These are phyloP conservation scores for Globisporangium camurandrum DNA, from an alignment of 352 stramenopile genomes.

Conservation along the genomic window DNA sequence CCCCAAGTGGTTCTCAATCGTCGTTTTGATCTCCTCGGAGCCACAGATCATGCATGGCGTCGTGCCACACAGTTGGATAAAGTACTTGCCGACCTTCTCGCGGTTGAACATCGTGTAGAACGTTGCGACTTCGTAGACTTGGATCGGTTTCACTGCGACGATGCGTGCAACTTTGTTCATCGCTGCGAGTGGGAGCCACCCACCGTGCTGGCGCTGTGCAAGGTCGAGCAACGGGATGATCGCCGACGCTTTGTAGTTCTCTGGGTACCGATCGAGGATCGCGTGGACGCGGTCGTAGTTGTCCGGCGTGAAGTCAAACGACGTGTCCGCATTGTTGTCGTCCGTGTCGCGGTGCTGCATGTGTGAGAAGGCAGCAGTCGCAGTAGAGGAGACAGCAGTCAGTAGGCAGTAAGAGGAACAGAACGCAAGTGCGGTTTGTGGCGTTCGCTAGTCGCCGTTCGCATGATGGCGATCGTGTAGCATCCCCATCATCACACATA, in stretches of 20 bases:
- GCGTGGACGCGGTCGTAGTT: slow-evolving; percentile 95
- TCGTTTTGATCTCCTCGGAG: slow-evolving; percentile 98
- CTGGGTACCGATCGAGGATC: slow-evolving; percentile 96
- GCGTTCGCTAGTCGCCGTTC: no score
- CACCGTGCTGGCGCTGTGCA: slow-evolving; percentile 93
- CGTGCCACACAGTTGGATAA: slow-evolving; percentile 97
- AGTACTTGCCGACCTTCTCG: slow-evolving; percentile 94
- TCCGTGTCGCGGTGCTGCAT: slow-evolving; percentile 93
- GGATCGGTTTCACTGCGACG: slow-evolving; percentile 92
- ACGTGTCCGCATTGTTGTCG: slow-evolving; percentile 94
- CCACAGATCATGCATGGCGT: slow-evolving; percentile 99
- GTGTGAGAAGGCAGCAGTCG: no score
- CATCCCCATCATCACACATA: background rate
- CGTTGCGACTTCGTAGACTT: slow-evolving; percentile 98
- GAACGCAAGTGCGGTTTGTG: no score
- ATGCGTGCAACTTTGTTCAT: slow-evolving; percentile 99
- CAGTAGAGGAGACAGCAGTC: no score
- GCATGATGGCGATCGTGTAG: background rate
- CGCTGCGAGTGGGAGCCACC: slow-evolving; percentile 96
- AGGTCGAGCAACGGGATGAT: slow-evolving; percentile 99
- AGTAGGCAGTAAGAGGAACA: no score
- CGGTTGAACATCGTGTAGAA: slow-evolving; percentile 99
- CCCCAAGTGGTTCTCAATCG: slow-evolving; percentile 95
- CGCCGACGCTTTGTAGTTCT: slow-evolving; percentile 98
- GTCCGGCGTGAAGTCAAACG: slow-evolving; percentile 97